phyloP scores from a whole-genome alignment of 2,329 filamentous ascomycete species.

The Neofusicoccum umdonicola region DNA sequence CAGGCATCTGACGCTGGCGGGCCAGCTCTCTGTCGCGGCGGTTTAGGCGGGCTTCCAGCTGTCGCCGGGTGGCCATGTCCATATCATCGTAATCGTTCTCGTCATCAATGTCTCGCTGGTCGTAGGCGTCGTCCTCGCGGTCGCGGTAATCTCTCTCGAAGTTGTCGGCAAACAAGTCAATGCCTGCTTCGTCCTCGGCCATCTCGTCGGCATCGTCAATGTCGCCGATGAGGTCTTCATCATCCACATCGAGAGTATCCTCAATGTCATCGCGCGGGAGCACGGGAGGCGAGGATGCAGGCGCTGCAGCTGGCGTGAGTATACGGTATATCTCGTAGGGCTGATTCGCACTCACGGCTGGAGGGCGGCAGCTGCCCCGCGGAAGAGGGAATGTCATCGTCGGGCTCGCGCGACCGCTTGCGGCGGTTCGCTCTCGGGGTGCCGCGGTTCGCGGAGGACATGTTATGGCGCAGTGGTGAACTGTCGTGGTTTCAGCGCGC shows the following conservation, averaged over 20 bases:
- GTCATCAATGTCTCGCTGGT: conserved; percentile 71
- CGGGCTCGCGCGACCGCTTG: conserved; percentile 65
- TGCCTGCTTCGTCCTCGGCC: conserved; percentile 68
- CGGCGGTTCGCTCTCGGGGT: conserved; percentile 51
- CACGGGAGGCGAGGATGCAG: conserved; percentile 61
- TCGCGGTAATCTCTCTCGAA: conserved; percentile 62
- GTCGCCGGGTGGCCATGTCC: conserved; percentile 63
- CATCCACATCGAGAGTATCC: conserved; percentile 49
- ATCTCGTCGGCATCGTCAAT: conserved; percentile 67
- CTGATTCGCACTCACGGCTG: conserved; percentile 53
- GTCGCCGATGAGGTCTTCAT: conserved; percentile 63
- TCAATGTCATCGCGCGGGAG: conserved; percentile 70
- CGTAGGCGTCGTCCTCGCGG: conserved; percentile 60
- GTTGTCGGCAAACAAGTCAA: conserved; percentile 69
- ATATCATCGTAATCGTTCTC: conserved; percentile 69
- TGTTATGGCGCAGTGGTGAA: conserved; percentile 78
- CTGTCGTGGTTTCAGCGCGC: conserved; percentile 44
- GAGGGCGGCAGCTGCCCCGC: conserved; percentile 58
- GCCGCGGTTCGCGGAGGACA: conserved; percentile 81
- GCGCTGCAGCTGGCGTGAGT: conserved; percentile 38
- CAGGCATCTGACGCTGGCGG: conserved; percentile 64
- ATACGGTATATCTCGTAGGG: too few relatives aligned
- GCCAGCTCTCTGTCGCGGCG: conserved; percentile 71
- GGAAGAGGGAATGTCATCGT: conserved; percentile 58
- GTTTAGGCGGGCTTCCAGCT: conserved; percentile 70